Conservation (phyloP, 2,329 filamentous ascomycete species). For the Bipolaris victoriae region DNA sequence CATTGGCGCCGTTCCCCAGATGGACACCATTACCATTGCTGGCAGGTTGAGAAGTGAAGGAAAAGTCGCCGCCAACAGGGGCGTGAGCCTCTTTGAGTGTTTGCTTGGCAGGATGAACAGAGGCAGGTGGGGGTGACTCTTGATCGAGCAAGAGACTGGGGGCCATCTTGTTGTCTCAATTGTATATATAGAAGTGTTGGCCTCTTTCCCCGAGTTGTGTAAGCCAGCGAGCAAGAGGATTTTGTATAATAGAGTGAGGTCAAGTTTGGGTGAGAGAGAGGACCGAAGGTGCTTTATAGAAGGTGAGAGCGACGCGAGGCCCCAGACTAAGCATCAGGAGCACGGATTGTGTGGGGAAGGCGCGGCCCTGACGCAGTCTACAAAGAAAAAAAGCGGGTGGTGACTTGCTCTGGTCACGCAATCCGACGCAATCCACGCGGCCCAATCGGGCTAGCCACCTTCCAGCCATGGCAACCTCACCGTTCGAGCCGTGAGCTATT, state of each 20-base stretch:
- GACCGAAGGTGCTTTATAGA: constrained; percentile 24
- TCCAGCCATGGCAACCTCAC: constrained; percentile 7
- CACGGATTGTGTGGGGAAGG: constrained; percentile 32
- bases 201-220: background rate
- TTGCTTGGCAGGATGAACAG: constrained; percentile 25
- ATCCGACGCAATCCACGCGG: constrained; percentile 17
- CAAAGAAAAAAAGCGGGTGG: constrained; percentile 15
- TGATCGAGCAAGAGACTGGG: constrained; percentile 38
- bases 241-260: background rate
- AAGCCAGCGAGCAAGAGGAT: background rate
- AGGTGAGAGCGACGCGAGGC: constrained; percentile 3
- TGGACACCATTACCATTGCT: constrained; percentile 19
- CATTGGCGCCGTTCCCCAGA: constrained; percentile 23
- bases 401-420: constrained; percentile 17
- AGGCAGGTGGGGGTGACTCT: constrained; percentile 28
- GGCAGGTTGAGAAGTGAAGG: constrained; percentile 21
- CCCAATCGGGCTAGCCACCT: constrained; percentile 13
- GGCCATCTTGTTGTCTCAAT: constrained; percentile 30
- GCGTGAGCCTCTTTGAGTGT: constrained; percentile 29
- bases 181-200: background rate
- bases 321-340: constrained; percentile 13
- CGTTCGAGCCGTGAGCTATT: background rate
- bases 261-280: constrained; percentile 14
- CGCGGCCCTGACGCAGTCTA: constrained; percentile 13
- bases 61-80: constrained; percentile 23